phyloP scores from a whole-genome alignment of 2,329 filamentous ascomycete genomes.

The Orbilia ellipsospora region DNA sequence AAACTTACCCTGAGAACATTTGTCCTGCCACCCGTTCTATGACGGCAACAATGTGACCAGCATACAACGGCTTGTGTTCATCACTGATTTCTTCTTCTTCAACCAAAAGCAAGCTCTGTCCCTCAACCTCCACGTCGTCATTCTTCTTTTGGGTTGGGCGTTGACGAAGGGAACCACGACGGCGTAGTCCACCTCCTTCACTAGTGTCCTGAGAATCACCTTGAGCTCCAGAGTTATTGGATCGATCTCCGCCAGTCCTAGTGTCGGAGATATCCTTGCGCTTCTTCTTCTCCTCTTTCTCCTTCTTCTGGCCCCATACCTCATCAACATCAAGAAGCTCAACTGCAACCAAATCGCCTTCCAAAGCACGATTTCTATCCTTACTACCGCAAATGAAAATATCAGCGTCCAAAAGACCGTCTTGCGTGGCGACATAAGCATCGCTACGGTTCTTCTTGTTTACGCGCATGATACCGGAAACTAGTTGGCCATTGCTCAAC shows the following conservation, averaged over 20 bases:
- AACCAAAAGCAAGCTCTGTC: conserved; percentile 93
- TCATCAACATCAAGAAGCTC: conserved; percentile 98
- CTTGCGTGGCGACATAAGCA: conserved; percentile 93
- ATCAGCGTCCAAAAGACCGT: conserved; percentile 88
- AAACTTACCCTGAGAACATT: conserved; percentile 83
- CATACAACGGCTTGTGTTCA: conserved; percentile 96
- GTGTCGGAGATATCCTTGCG: conserved; percentile 98
- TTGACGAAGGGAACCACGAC: conserved; percentile 93
- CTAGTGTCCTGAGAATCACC: conserved; percentile 64
- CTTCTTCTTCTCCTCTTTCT: conserved; percentile 99
- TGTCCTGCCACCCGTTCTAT: conserved; percentile 96
- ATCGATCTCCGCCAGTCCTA: conserved; percentile 77
- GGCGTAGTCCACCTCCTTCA: conserved; percentile 73
- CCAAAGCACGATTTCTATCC: conserved; percentile 94
- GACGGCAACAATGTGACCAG: conserved; percentile 95
- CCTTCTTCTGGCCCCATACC: conserved; percentile 97
- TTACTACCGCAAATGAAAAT: conserved; percentile 99
- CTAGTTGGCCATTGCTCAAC: conserved; percentile 89
- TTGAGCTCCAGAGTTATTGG: conserved; percentile 72
- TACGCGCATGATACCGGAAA: conserved; percentile 94
- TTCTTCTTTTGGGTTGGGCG: conserved; percentile 99
- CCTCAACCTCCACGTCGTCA: conserved; percentile 97
- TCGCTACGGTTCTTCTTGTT: conserved; percentile 99
- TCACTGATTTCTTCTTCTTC: conserved; percentile 99
- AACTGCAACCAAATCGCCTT: conserved; percentile 93